These are phyloP conservation scores for Mycena vulgaris DNA, from an alignment of 768 basidiomycete genomes.

Conservation along the genomic window DNA sequence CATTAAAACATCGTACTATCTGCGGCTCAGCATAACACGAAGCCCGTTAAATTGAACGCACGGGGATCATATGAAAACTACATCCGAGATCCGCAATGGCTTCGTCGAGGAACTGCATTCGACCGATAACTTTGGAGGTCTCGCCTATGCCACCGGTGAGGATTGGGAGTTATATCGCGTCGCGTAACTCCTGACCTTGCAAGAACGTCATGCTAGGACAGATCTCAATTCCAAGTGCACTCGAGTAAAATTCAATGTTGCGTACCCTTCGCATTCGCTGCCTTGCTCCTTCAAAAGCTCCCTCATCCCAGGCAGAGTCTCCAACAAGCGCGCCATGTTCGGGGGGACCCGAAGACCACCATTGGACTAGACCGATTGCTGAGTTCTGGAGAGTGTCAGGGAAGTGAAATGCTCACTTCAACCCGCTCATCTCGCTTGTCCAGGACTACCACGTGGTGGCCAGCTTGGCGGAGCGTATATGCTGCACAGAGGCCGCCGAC, in stretches of 20 bases:
- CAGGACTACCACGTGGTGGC: not conserved
- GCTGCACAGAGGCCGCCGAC: not conserved
- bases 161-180: too few species aligned
- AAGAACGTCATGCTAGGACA: too few species aligned
- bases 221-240: too few species aligned
- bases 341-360: slow-evolving; percentile 33
- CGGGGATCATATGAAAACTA: slow-evolving; percentile 7
- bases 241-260: too few species aligned
- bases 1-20: slow-evolving; percentile 3
- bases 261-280: too few species aligned
- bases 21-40: not conserved
- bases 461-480: too few species aligned
- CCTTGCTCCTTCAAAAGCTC: too few species aligned
- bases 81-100: slow-evolving; percentile 3
- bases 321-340: slow-evolving; percentile 34
- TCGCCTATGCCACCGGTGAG: too few species aligned
- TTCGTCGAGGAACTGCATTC: not conserved
- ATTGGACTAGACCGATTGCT: too few species aligned
- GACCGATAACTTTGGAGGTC: too few species aligned
- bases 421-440: not conserved
- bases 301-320: slow-evolving; percentile 22
- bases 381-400: not conserved
- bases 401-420: slow-evolving; percentile 16
- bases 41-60: not conserved
- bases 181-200: too few species aligned